Evolutionary conservation across 2,329 filamentous ascomycete species (phyloP), one percentile per base, ranked within the genome.

Genomic region (Aspergillus oerlinghausenensis): DNA sequence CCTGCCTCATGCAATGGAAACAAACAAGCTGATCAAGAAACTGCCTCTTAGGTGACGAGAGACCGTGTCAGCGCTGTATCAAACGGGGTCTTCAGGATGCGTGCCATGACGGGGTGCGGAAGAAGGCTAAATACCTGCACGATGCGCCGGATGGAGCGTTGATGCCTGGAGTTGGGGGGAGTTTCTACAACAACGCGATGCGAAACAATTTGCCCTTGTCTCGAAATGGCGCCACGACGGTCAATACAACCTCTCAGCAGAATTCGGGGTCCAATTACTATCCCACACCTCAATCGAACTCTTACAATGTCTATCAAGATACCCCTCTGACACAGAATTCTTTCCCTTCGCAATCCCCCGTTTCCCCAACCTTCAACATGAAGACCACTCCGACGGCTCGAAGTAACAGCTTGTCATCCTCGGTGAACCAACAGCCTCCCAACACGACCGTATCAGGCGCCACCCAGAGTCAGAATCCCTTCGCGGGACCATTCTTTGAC

Each of bases 91-190:
- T 97, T 23, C 89, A 92, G 67, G 92, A 96, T 72, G 86, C 86
- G 59, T 99, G 94, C 70, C 92, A 96, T 73, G 94, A 99, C 71
- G 94, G 94, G 54, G 92, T 97, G 52, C 88, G 94, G 61, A 99
- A 99, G 77, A 99, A 97, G 82, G 94, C 94, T 52, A 99, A 99
- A 75, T 99, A 99, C 74, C 88, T 99, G 55, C 92, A 97, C 70
- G 94, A 97, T 81, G 92, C 93, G 26, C 92, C 93, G 38, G 86
- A 91, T 52, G 92, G 95, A 72, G 92, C 92, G 49, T 80, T 97
- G 60, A 84, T 93, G 70, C 90, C 92, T n/a, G 91, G 94, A 45
- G 82, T 94, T 50, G 87, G 88, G 60, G 88, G 85, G 67, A 90
- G 88, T 67, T 83, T 69, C 60, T 75, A 76, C 65, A 82, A 69